Percentiles rank a stretch among this genome's conserved stretches.
Evolutionary conservation across 176 grass and related monocot species (phyloP).

Genomic region (Zizania latifolia): DNA sequence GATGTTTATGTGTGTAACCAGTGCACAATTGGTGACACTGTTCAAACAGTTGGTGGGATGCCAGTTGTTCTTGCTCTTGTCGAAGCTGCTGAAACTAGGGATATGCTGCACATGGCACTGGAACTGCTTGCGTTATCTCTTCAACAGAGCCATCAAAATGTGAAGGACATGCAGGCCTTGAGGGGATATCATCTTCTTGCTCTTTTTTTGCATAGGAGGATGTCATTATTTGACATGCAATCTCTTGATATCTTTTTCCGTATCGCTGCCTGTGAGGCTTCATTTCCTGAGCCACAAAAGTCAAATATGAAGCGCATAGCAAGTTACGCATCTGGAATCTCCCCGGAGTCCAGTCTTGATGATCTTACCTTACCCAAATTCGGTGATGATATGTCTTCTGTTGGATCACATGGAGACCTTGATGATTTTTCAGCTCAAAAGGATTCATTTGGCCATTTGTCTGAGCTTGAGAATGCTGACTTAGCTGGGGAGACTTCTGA

Average conservation of each 20-base stretch:
- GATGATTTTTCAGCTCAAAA: slow-evolving; percentile 78
- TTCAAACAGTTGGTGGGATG: slow-evolving; percentile 92
- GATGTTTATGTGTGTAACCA: slow-evolving; percentile 96
- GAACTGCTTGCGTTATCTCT: slow-evolving; percentile 90
- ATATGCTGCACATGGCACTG: slow-evolving; percentile 94
- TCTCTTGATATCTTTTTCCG: slow-evolving; percentile 97
- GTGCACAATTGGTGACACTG: slow-evolving; percentile 82
- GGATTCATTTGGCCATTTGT: slow-evolving; percentile 93
- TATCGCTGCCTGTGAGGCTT: slow-evolving; percentile 99
- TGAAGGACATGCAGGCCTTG: slow-evolving; percentile 88
- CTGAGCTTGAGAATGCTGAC: slow-evolving; percentile 87
- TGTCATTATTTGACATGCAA: slow-evolving; percentile 97
- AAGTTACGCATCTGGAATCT: slow-evolving; percentile 65
- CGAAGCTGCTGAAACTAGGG: slow-evolving; percentile 83
- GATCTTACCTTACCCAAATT: slow-evolving; percentile 85
- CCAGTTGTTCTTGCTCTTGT: slow-evolving; percentile 91
- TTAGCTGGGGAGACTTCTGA: slow-evolving; percentile 73
- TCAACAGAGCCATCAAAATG: slow-evolving; percentile 84
- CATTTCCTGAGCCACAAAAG: slow-evolving; percentile 84
- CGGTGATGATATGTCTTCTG: slow-evolving; percentile 74
- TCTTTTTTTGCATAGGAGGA: slow-evolving; percentile 78
- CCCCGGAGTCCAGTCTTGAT: slow-evolving; percentile 66
- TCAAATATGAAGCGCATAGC: slow-evolving; percentile 57
- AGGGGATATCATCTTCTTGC: slow-evolving; percentile 95
- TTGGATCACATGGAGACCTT: slow-evolving; percentile 84